Base-by-base conservation (phyloP, 2,329 filamentous ascomycete species). In the Pyricularia grisea region DNA sequence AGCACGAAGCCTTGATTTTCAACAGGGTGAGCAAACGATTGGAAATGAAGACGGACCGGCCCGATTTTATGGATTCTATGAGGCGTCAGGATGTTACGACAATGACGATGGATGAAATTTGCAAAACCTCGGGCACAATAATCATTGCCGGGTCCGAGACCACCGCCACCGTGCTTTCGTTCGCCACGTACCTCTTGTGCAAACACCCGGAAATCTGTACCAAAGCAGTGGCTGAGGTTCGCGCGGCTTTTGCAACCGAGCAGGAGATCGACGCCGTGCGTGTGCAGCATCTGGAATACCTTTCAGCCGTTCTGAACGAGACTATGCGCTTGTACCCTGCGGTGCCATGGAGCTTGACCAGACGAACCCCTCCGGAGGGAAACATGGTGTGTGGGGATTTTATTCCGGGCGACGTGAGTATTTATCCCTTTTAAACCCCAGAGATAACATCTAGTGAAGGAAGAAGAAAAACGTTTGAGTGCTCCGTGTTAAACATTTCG, bases 121-220 rank as follows among this genome's bases (percentile, higher is more conserved):
- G 14, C n/a, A 67, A 20, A 55, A 68, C 69, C 12, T 42, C 66
- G 1, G 25, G 70, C 17, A 71, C 77, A 11, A 72, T 81, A 4
- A 76, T 85, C 58, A 74, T 81, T 20, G 83, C 82, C 5, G 83
- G 84, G 3, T 82, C 80, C 3, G 84, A 86, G 72, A 86, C 84
- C 4, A 84, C 83, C 0, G 81, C 83, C 0, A 84, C 82, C 0
- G 74, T 81, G 4, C 75, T 85, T n/a, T 74, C 77, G 71, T 73
- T 81, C 71, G 72, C 77, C 70, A 72, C 76, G 0, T 85, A 78
- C 70, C 74, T 77, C 27, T 72, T 77, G 33, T 67, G 68, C 36
- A 71, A 70, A n/a, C 72, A 76, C 69, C 74, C 74, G 1, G 42
- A 67, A 2, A 71, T 71, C 0, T 71, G 76, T 0, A 31, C 71